phyloP scores from a whole-genome alignment of 2,329 filamentous ascomycete genomes.

The Colletotrichum abscissum region DNA sequence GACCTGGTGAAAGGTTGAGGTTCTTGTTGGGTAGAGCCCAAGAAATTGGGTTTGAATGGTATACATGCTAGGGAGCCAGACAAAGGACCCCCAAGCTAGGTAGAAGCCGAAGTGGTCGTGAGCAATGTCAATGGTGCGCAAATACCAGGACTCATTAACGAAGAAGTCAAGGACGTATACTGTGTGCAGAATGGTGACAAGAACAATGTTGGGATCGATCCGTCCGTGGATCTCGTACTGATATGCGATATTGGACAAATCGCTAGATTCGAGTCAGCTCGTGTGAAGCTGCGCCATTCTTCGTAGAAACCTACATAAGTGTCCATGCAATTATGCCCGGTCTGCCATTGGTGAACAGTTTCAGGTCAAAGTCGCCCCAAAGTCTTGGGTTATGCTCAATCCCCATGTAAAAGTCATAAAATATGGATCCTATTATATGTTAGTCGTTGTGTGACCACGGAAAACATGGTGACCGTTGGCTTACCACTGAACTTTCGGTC shows the following conservation, averaged over 20 bases:
- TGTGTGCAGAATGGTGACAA: conserved; percentile 55
- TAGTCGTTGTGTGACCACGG: background rate
- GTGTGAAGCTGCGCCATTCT: no score
- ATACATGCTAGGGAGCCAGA: conserved; percentile 57
- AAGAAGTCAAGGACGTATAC: conserved; percentile 62
- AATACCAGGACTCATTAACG: conserved; percentile 60
- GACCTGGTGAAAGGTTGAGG: conserved; percentile 39
- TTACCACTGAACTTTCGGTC: conserved; percentile 13
- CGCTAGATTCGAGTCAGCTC: background rate
- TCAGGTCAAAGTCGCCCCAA: conserved; percentile 55
- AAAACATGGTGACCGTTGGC: background rate
- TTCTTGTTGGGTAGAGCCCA: conserved; percentile 50
- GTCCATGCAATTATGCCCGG: conserved; percentile 61
- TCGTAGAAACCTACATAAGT: conserved; percentile 49
- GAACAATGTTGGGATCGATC: conserved; percentile 43
- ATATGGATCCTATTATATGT: conserved; percentile 43
- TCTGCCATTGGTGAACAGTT: conserved; percentile 59
- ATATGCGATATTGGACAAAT: background rate
- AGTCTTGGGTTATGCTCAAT: conserved; percentile 58
- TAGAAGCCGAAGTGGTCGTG: conserved; percentile 59
- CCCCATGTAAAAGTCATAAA: conserved; percentile 59
- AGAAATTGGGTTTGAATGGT: conserved; percentile 61
- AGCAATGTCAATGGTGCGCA: conserved; percentile 56
- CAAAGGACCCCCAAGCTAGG: conserved; percentile 56
- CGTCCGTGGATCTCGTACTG: background rate